Conservation (phyloP, 2,329 filamentous ascomycete genomes). For the Knufia petricola region DNA sequence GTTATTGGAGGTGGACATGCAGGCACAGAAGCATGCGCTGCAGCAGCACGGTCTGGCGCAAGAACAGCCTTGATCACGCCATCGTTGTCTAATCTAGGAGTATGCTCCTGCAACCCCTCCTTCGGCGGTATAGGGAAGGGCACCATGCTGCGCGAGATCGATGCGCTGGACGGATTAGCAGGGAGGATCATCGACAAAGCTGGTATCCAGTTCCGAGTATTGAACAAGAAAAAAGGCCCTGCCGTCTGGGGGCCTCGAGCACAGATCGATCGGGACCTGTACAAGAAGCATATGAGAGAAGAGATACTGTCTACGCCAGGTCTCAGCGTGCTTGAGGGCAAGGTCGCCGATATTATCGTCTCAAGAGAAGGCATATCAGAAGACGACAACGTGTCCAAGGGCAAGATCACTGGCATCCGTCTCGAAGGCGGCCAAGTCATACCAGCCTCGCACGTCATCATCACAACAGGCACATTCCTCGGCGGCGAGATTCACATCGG, state of each 20-base stretch:
- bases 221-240: constrained; percentile 84
- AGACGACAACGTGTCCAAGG: constrained; percentile 45
- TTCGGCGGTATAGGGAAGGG: constrained; percentile 99
- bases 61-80: constrained; percentile 85
- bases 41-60: constrained; percentile 79
- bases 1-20: constrained; percentile 95
- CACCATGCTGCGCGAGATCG: constrained; percentile 88
- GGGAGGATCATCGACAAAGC: constrained; percentile 87
- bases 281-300: constrained; percentile 81
- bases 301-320: constrained; percentile 72
- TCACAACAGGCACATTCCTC: constrained; percentile 92
- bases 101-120: constrained; percentile 93
- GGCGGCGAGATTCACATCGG: constrained; percentile 96
- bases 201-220: constrained; percentile 81
- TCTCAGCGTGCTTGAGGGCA: constrained; percentile 71
- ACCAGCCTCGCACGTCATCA: constrained; percentile 70
- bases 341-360: constrained; percentile 83
- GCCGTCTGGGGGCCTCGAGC: constrained; percentile 95
- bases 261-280: constrained; percentile 85
- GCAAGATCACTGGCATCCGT: constrained; percentile 72
- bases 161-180: constrained; percentile 84
- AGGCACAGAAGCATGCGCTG: constrained; percentile 85
- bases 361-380: constrained; percentile 41
- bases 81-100: constrained; percentile 76
- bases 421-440: constrained; percentile 82